These are phyloP conservation scores for Solanum paucissectum DNA, from an alignment of 257 asterid genomes.

Conservation along the genomic window DNA sequence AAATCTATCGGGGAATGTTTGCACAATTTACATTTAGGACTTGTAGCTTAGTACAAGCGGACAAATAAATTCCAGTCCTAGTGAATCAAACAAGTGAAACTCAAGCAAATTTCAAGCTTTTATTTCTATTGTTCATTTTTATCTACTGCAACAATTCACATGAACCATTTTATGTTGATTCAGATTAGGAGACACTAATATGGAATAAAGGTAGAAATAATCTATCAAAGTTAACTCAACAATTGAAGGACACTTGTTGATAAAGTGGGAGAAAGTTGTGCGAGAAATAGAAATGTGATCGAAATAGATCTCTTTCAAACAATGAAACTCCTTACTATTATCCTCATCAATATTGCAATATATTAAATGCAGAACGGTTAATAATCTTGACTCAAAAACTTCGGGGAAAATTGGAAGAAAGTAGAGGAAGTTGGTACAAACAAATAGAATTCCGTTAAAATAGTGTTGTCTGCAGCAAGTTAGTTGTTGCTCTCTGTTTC, in stretches of 20 bases:
- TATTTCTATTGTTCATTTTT: too few species aligned
- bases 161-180: neutral
- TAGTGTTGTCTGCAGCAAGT: neutral
- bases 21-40: too few species aligned
- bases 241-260: neutral
- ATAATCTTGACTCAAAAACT: neutral
- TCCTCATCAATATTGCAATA: neutral
- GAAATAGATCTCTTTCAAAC: neutral
- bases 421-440: neutral
- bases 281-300: neutral
- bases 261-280: neutral
- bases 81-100: too few species aligned
- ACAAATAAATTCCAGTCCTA: too few species aligned
- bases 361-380: neutral
- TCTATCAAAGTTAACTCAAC: too few species aligned
- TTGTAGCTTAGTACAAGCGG: too few species aligned
- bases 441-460: neutral
- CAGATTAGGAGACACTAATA: neutral
- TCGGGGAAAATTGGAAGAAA: neutral
- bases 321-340: neutral
- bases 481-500: too few species aligned
- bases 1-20: too few species aligned
- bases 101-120: too few species aligned
- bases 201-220: neutral
- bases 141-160: too few species aligned